Conservation (phyloP, 768 basidiomycete species). For the Myochromella boudieri region DNA sequence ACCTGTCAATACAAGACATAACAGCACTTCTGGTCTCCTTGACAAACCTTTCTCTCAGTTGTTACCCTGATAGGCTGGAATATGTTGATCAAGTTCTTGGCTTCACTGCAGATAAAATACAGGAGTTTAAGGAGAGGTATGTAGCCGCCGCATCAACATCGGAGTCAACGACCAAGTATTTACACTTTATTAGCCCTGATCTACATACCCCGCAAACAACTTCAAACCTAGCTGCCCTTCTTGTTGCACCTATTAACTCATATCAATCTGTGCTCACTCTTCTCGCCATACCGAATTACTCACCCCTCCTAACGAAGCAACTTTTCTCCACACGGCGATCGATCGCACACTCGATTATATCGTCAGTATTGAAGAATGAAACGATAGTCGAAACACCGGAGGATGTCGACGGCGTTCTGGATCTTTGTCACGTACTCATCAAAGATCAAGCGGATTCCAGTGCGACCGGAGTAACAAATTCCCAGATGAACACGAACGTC, state of each 20-base stretch:
- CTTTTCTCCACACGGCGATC: conserved; percentile 88
- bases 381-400: conserved; percentile 92
- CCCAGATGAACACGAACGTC: conserved; percentile 30
- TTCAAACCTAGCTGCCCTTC: conserved; percentile 85
- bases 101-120: conserved; percentile 84
- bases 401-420: conserved; percentile 91
- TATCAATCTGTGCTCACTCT: conserved; percentile 96
- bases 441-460: conserved; percentile 73
- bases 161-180: no score
- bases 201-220: conserved; percentile 86
- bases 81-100: conserved; percentile 95
- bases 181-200: conserved; percentile 66
- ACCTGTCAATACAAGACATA: conserved; percentile 95
- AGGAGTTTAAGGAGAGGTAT: conserved; percentile 81
- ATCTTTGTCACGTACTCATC: conserved; percentile 90
- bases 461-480: conserved; percentile 26
- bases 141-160: no score
- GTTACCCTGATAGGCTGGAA: conserved; percentile 95
- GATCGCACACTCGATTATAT: conserved; percentile 93
- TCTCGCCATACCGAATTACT: conserved; percentile 92
- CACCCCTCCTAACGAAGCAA: conserved; percentile 79
- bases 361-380: conserved; percentile 94
- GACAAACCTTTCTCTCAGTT: conserved; percentile 92
- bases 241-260: conserved; percentile 93
- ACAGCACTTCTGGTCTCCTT: conserved; percentile 95